Base-by-base conservation (phyloP, 2,329 filamentous ascomycete genomes). In the Septoria linicola region DNA sequence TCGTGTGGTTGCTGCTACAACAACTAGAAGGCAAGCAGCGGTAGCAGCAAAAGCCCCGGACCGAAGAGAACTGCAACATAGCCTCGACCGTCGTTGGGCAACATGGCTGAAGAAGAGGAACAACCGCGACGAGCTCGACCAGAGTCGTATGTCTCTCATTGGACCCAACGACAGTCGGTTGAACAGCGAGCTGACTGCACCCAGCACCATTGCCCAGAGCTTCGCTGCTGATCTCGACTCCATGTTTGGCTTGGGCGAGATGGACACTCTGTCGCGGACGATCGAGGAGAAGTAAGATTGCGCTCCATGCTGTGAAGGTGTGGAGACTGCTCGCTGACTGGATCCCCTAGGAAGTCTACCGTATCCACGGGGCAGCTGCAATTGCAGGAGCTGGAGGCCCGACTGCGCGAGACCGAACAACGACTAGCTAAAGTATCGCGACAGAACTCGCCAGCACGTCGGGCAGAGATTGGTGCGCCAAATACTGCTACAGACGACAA, bases 141-240 rank as follows among this genome's bases (percentile, higher is more conserved):
- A 23, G 60, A 63, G 53, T 64, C 60, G 62, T 63, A 59, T 39
- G 62, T 53, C 20, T 36, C 8, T 3, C 17, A 14, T 3, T 21
- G 44, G 20, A 27, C 21, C n/a, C n/a, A n/a, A n/a, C n/a, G n/a
- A n/a, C n/a, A n/a, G n/a, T n/a, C n/a, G n/a, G n/a, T n/a, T n/a
- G n/a, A n/a, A n/a, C n/a, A 19, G 16, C 11, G 8, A 13, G 16
- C 23, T 20, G 19, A 21, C 17, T n/a, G 31, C 23, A 31, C 35
- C 44, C 72, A 96, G 91, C 58, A 93, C 88, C 55, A 84, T 96
- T 72, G 91, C 90, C 47, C 86, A 83, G 63, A 89, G 87, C 67
- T 96, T 96, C 73, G 92, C 89, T 53, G 78, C 83, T 37, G 88
- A 92, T 69, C 78, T 96, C 55, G 87, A 92, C 76, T 86, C 89